phyloP scores from a whole-genome alignment of 257 asterid genomes.

The Plectranthus barbatus region DNA sequence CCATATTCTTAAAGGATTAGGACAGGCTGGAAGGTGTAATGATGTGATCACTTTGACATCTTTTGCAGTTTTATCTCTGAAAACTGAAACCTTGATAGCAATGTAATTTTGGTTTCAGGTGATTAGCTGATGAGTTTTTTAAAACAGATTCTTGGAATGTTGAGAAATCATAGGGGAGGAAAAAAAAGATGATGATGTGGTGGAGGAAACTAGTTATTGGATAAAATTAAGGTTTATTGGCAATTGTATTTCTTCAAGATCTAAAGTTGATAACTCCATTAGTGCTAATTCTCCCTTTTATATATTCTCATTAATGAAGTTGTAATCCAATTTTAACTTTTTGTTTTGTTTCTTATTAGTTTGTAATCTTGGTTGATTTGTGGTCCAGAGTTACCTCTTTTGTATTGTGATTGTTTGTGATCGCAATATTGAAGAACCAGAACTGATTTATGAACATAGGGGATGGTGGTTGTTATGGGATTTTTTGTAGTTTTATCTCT shows the following conservation, averaged over 20 bases:
- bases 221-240: conserved; percentile 63
- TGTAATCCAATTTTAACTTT: neutral
- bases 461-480: too few relatives aligned
- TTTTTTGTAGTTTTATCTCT: neutral
- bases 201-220: conserved; percentile 64
- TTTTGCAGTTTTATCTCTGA: too few relatives aligned
- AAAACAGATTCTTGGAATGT: conserved; percentile 47
- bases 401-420: conserved; percentile 9
- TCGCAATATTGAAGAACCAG: neutral
- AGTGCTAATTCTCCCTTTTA: conserved; percentile 39
- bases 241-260: conserved; percentile 90
- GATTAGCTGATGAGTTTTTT: conserved; percentile 41
- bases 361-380: neutral
- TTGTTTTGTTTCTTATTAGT: neutral
- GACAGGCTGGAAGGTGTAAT: neutral
- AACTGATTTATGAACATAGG: neutral
- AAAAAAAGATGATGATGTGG: conserved; percentile 26
- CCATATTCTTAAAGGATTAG: conserved; percentile 10
- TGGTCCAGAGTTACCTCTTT: neutral
- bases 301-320: neutral
- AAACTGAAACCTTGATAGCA: too few relatives aligned
- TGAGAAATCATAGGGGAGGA: conserved; percentile 35
- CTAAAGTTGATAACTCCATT: too few relatives aligned
- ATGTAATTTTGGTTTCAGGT: neutral
- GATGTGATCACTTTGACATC: neutral